These are phyloP conservation scores for Leccinum rimulosum DNA, from an alignment of 768 basidiomycete genomes.

Conservation along the genomic window DNA sequence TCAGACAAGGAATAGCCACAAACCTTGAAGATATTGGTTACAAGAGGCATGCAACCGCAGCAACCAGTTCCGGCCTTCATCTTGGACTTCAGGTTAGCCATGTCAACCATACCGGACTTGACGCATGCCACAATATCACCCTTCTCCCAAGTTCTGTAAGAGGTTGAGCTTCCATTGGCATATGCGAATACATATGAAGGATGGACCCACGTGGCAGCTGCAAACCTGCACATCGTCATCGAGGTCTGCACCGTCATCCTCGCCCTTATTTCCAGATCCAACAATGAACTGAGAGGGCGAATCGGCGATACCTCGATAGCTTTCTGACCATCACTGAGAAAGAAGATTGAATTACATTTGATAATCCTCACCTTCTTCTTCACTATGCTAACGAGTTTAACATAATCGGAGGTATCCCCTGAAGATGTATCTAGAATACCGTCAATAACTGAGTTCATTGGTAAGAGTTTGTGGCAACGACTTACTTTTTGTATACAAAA, in stretches of 20 bases:
- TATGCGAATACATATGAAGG: background rate
- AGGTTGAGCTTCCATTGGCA: no score
- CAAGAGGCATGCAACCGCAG: slow-evolving; percentile 67
- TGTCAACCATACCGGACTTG: slow-evolving; percentile 43
- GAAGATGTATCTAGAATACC: slow-evolving; percentile 54
- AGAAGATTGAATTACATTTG: background rate
- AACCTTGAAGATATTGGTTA: slow-evolving; percentile 40
- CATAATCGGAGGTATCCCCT: slow-evolving; percentile 67
- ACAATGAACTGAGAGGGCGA: slow-evolving; percentile 70
- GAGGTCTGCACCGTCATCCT: slow-evolving; percentile 60
- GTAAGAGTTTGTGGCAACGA: background rate
- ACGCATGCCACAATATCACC: slow-evolving; percentile 51
- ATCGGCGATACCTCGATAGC: slow-evolving; percentile 58
- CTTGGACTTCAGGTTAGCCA: slow-evolving; percentile 57
- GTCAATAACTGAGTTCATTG: background rate
- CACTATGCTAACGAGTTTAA: slow-evolving; percentile 66
- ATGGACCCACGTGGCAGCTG: slow-evolving; percentile 52
- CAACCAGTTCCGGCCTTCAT: slow-evolving; percentile 75
- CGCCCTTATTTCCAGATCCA: slow-evolving; percentile 48
- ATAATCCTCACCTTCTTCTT: slow-evolving; percentile 55
- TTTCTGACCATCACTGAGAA: slow-evolving; percentile 42
- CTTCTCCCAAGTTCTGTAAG: slow-evolving; percentile 58
- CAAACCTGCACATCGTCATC: slow-evolving; percentile 74
- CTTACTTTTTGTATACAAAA: slow-evolving; percentile 65
- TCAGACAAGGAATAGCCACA: no score